A percentile compares a stretch with the other conserved stretches of the same genome.
Conservation (phyloP, 371 early-diverging fungal genomes). For the Mucor indicus region DNA sequence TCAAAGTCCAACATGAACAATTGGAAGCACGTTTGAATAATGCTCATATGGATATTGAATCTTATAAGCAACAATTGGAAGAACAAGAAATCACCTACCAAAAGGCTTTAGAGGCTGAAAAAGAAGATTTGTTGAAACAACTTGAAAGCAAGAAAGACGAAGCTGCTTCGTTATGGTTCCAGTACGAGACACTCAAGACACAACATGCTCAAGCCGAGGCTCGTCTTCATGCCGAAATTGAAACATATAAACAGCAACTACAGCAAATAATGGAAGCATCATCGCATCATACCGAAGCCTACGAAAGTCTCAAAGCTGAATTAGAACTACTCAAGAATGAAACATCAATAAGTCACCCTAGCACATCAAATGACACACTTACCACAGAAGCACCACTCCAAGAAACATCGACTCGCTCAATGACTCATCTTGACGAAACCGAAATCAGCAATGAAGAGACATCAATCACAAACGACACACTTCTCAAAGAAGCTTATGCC, state of each 20-base stretch:
- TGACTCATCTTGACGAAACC: too few species aligned
- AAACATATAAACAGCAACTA: neutral
- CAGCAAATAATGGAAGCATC: neutral
- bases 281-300: neutral
- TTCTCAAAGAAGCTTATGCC: slow-evolving; percentile 6
- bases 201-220: slow-evolving; percentile 4
- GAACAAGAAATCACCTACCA: neutral
- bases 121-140: too few species aligned
- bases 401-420: too few species aligned
- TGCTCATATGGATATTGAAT: slow-evolving; percentile 20
- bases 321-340: too few species aligned
- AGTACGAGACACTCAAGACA: slow-evolving; percentile 8
- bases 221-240: neutral
- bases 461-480: too few species aligned
- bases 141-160: too few species aligned
- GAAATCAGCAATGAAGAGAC: too few species aligned
- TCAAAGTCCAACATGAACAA: slow-evolving; percentile 22
- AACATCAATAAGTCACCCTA: too few species aligned
- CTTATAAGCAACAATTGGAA: slow-evolving; percentile 14
- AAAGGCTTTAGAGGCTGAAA: neutral
- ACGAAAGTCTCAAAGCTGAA: too few species aligned
- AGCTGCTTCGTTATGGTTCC: slow-evolving; percentile 10
- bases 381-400: too few species aligned
- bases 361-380: too few species aligned
- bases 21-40: slow-evolving; percentile 10